Conservation (phyloP, 352 stramenopile species). For the Pythium guiyangense region DNA sequence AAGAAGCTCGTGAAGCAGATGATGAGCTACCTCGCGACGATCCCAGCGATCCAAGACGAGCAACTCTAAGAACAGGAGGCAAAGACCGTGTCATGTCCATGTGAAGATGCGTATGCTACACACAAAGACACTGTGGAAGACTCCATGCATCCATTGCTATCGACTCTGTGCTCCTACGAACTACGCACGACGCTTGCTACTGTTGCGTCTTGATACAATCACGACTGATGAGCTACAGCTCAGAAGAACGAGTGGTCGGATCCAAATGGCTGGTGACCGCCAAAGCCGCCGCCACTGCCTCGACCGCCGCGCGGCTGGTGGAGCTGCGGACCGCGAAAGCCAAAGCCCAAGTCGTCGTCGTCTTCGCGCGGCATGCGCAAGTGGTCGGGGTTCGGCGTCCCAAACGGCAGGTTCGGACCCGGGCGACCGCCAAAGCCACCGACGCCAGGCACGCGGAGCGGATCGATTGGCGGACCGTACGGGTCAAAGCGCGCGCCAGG, state of each 20-base stretch:
- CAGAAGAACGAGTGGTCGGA: slow-evolving; percentile 66
- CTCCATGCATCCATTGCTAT: not conserved
- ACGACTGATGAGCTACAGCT: not conserved
- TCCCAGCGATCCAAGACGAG: slow-evolving; percentile 49
- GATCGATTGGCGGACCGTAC: slow-evolving; percentile 62
- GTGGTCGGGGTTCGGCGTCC: slow-evolving; percentile 72
- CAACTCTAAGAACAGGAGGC: not conserved
- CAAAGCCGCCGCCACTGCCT: slow-evolving; percentile 20
- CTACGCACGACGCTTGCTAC: not conserved
- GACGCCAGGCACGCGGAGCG: slow-evolving; percentile 42
- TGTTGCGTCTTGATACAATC: not conserved
- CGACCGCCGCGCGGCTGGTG: slow-evolving; percentile 19
- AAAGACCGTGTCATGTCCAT: no score
- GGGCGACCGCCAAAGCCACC: slow-evolving; percentile 28
- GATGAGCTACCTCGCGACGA: slow-evolving; percentile 70
- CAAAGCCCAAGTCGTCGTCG: slow-evolving; percentile 41
- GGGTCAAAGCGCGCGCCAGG: slow-evolving; percentile 80
- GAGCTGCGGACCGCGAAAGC: slow-evolving; percentile 25
- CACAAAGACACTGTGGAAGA: not conserved
- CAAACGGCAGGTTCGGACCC: slow-evolving; percentile 61
- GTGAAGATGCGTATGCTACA: no score
- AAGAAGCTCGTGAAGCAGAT: slow-evolving; percentile 84
- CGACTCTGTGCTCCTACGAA: not conserved
- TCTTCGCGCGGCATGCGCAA: slow-evolving; percentile 70
- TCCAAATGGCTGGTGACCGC: slow-evolving; percentile 48